Percentiles rank a stretch among this genome's conserved stretches.
phyloP scores from a whole-genome alignment of 1,139 yeast genomes.

The Nakaseomyces uthaithaninus region DNA sequence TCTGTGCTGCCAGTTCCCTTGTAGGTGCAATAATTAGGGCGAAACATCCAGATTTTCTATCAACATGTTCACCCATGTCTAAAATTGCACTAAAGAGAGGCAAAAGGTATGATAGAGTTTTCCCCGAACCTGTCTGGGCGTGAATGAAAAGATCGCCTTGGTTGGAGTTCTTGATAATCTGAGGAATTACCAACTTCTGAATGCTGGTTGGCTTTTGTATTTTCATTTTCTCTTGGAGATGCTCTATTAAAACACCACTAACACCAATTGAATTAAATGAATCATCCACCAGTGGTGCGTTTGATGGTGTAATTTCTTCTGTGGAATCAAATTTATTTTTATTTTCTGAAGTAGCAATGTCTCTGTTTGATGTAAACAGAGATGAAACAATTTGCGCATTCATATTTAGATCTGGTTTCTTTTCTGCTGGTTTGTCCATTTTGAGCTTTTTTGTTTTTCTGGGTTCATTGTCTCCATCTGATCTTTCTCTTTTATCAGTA shows the following conservation, averaged over 20 bases:
- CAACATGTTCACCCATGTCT: conserved; percentile 42
- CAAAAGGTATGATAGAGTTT: conserved; percentile 73
- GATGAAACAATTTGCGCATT: conserved; percentile 56
- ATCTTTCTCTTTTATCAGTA: conserved; percentile 24
- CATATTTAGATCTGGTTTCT: conserved; percentile 12
- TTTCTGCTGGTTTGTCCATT: conserved; percentile 10
- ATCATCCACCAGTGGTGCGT: conserved; percentile 57
- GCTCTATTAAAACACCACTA: conserved; percentile 43
- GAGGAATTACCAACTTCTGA: conserved; percentile 77
- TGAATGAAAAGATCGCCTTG: conserved; percentile 72
- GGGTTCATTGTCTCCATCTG: conserved; percentile 11
- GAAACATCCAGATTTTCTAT: conserved; percentile 76
- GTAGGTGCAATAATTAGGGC: conserved; percentile 88
- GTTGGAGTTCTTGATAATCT: conserved; percentile 35
- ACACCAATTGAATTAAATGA: conserved; percentile 69
- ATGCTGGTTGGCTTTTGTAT: conserved; percentile 75
- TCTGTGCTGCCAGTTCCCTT: conserved; percentile 89
- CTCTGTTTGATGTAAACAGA: conserved; percentile 67
- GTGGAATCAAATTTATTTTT: conserved; percentile 25
- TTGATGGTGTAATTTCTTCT: conserved; percentile 53
- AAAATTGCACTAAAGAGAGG: conserved; percentile 52
- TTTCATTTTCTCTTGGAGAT: conserved; percentile 50
- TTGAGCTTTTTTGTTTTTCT: conserved; percentile 7
- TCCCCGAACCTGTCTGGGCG: conserved; percentile 96
- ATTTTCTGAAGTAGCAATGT: conserved; percentile 27